Percentiles rank a stretch among this genome's conserved stretches.
These are phyloP conservation scores for Jaapia argillacea DNA, from an alignment of 768 basidiomycete species.

Conservation along the genomic window DNA sequence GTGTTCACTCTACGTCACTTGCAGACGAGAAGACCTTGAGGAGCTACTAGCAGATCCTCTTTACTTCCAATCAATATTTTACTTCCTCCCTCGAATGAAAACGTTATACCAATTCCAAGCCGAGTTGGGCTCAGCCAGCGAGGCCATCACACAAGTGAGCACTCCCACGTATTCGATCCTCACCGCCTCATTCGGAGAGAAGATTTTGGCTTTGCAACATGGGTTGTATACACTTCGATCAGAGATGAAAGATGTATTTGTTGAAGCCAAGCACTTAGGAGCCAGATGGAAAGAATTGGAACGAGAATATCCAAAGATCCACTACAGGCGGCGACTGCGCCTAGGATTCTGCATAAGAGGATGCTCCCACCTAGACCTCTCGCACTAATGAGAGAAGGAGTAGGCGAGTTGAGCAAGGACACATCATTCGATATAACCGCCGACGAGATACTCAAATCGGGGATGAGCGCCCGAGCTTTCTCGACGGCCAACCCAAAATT, in stretches of 20 bases:
- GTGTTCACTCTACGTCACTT: background rate
- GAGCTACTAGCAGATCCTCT: conserved; percentile 72
- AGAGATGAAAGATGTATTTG: conserved; percentile 81
- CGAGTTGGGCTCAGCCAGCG: conserved; percentile 76
- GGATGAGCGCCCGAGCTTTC: conserved; percentile 29
- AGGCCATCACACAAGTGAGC: conserved; percentile 80
- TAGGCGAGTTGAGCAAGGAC: conserved; percentile 23
- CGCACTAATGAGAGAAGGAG: conserved; percentile 30
- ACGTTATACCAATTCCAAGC: conserved; percentile 66
- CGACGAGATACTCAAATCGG: conserved; percentile 27
- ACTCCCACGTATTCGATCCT: no score
- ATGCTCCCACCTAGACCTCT: conserved; percentile 37
- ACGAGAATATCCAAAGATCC: conserved; percentile 79
- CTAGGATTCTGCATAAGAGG: conserved; percentile 44
- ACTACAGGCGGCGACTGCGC: conserved; percentile 46
- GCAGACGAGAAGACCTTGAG: conserved; percentile 83
- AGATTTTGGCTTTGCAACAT: conserved; percentile 71
- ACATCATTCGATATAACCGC: conserved; percentile 50
- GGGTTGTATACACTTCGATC: conserved; percentile 63
- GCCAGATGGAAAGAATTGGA: conserved; percentile 80
- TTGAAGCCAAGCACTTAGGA: conserved; percentile 77
- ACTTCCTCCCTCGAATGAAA: conserved; percentile 67
- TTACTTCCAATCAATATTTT: conserved; percentile 85
- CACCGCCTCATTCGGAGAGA: conserved; percentile 36
- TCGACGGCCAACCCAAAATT: conserved; percentile 51